These are phyloP conservation scores for Afroboletus lepidellus DNA, from an alignment of 1,284 basidiomycete genomes.

Conservation along the genomic window DNA sequence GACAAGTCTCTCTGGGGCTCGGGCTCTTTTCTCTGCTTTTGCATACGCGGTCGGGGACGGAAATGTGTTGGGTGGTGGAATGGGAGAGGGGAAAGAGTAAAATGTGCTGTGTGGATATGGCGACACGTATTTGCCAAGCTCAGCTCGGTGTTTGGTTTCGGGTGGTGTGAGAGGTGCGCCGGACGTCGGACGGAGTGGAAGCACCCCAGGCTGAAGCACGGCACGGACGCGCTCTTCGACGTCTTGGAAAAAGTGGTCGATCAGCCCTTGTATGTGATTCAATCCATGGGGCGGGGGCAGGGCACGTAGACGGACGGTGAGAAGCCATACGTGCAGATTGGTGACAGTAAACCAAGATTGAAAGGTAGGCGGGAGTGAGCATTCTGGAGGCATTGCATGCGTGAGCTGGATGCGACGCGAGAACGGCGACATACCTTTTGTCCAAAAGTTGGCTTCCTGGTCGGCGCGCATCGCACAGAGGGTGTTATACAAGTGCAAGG, in stretches of 20 bases:
- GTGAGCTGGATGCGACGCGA: not conserved
- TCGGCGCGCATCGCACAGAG: slow-evolving; percentile 59
- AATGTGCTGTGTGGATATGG: slow-evolving; percentile 39
- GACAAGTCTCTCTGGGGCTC: slow-evolving; percentile 78
- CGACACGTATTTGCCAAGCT: slow-evolving; percentile 19
- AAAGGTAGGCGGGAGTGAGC: slow-evolving; percentile 88
- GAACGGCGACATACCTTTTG: slow-evolving; percentile 47
- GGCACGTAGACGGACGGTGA: slow-evolving; percentile 85
- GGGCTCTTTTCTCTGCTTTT: slow-evolving; percentile 39
- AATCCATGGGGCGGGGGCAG: slow-evolving; percentile 69
- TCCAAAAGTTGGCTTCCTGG: slow-evolving; percentile 65
- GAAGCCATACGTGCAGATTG: slow-evolving; percentile 90
- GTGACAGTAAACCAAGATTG: slow-evolving; percentile 98
- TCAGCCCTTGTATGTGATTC: slow-evolving; percentile 74
- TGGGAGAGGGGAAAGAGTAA: slow-evolving; percentile 49
- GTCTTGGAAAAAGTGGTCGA: slow-evolving; percentile 97
- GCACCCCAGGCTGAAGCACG: slow-evolving; percentile 64
- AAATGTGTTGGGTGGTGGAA: slow-evolving; percentile 25
- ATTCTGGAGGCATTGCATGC: slow-evolving; percentile 48
- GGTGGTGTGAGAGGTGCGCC: slow-evolving; percentile 33
- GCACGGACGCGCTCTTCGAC: slow-evolving; percentile 88
- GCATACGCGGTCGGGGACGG: slow-evolving; percentile 20
- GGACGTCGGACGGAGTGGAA: slow-evolving; percentile 25
- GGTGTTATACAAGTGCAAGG: slow-evolving; percentile 57
- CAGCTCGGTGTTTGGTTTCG: slow-evolving; percentile 14